These are phyloP conservation scores for Taphrina wiesneri DNA, from an alignment of 1,139 yeast genomes.

Conservation along the genomic window DNA sequence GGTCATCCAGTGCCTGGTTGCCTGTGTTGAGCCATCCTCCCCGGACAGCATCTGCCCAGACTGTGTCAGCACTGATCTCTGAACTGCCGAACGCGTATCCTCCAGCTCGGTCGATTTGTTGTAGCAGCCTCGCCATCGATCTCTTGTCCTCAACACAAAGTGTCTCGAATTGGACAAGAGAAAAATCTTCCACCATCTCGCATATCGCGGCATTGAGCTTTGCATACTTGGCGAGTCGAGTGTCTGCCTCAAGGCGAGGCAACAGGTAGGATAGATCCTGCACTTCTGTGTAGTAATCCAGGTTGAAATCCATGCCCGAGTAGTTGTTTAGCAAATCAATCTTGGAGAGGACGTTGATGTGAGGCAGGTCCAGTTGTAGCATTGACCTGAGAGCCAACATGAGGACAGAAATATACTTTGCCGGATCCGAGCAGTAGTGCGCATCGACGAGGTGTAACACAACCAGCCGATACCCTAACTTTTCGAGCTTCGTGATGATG, in stretches of 20 bases:
- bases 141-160: conserved; percentile 81
- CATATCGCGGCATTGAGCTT: conserved; percentile 75
- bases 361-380: conserved; percentile 91
- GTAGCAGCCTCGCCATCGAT: conserved; percentile 79
- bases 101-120: conserved; percentile 80
- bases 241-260: conserved; percentile 72
- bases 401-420: conserved; percentile 84
- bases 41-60: conserved; percentile 93
- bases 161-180: conserved; percentile 84
- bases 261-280: conserved; percentile 72
- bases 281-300: conserved; percentile 89
- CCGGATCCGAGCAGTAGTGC: conserved; percentile 79
- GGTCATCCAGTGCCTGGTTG: conserved; percentile 63
- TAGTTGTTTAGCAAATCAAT: conserved; percentile 77
- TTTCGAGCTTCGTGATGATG: conserved; percentile 67
- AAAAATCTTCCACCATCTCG: conserved; percentile 82
- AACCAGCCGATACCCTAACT: conserved; percentile 62
- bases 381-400: conserved; percentile 82
- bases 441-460: conserved; percentile 88
- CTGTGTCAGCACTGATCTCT: conserved; percentile 91
- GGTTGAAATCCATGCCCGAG: conserved; percentile 55
- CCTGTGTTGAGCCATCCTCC: conserved; percentile 59
- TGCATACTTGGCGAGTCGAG: conserved; percentile 59
- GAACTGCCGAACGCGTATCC: conserved; percentile 92
- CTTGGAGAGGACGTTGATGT: conserved; percentile 85